These are phyloP conservation scores for Cryptomeria japonica DNA, from an alignment of 75 land plant genomes.

Conservation along the genomic window DNA sequence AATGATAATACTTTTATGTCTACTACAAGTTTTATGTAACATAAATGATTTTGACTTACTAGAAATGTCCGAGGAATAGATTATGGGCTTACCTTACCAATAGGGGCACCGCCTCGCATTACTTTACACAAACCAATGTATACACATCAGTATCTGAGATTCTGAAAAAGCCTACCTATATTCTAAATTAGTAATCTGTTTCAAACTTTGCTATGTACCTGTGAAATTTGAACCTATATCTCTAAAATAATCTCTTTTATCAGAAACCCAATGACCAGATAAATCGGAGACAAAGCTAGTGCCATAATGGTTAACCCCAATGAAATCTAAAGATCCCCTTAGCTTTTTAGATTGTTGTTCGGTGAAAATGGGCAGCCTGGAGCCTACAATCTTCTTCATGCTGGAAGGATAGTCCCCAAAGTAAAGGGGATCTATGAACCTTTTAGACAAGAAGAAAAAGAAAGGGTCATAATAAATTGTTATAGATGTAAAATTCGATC, in stretches of 20 bases:
- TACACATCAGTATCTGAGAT: neutral
- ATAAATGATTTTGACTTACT: neutral
- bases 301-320: conserved; percentile 54
- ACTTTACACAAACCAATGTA: neutral
- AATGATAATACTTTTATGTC: neutral
- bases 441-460: conserved; percentile 8
- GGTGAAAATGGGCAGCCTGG: conserved; percentile 43
- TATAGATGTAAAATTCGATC: neutral
- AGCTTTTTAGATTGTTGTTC: conserved; percentile 26
- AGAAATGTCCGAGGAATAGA: too few relatives aligned
- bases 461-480: neutral
- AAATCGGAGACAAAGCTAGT: conserved; percentile 14
- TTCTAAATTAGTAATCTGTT: neutral
- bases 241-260: neutral
- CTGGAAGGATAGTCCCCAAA: conserved; percentile 56
- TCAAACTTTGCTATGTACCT: too few relatives aligned
- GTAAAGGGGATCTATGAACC: conserved; percentile 52
- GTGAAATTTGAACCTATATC: too few relatives aligned
- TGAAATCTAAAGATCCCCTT: conserved; percentile 43
- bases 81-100: neutral
- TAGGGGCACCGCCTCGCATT: neutral
- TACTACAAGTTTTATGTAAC: neutral
- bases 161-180: neutral
- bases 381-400: conserved; percentile 37
- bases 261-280: neutral